Evolutionary conservation across 768 basidiomycete species (phyloP), one percentile per base, ranked within the genome.

Genomic region (Mycena haematopus): DNA sequence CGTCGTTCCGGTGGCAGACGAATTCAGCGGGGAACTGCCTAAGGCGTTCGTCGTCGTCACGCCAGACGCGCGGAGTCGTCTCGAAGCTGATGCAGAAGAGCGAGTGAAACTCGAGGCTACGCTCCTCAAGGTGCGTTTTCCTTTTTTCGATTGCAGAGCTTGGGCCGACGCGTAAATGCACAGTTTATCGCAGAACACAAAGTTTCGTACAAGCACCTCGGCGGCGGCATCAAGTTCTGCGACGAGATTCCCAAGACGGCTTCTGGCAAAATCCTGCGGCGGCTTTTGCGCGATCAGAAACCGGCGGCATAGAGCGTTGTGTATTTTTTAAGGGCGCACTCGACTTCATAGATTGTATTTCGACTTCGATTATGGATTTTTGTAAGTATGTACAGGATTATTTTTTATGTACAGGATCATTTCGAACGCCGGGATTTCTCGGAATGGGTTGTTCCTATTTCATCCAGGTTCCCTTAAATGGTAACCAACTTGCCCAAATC

Each of bases 11-110:
- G 58, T 81, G n/a, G 74, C 74, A 8, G 79, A 85, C 53, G 83
- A 83, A 1, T 85, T 76, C 49, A 77, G 74, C 45, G 83, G 83
- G 11, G 84, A 85, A 68, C 69, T 84, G 3, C 84, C 84, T 0
- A 69, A 82, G 69, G 84, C 84, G 15, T 85, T 79, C 65, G 73
- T 84, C 19, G 78, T 78, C 2, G 76, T 82, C 2, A 71, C 68
- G 67, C n/a, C 56, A 25, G 78, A 74, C 52, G 69, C 54, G 68
- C 40, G 70, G 60, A 27, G 44, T 78, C 57, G 78, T 73, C 57
- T 68, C 21, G 55, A 58, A 27, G 55, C 46, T 44, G 56, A 62
- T 66, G 62, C 17, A 21, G 46, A 19, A 6, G 22, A 45, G 31
- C 11, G 17, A 27, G 40, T 25, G 13, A 44, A 27, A 21, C 10